These are phyloP conservation scores for Globisporangium spiculum DNA, from an alignment of 352 stramenopile genomes.

Conservation along the genomic window DNA sequence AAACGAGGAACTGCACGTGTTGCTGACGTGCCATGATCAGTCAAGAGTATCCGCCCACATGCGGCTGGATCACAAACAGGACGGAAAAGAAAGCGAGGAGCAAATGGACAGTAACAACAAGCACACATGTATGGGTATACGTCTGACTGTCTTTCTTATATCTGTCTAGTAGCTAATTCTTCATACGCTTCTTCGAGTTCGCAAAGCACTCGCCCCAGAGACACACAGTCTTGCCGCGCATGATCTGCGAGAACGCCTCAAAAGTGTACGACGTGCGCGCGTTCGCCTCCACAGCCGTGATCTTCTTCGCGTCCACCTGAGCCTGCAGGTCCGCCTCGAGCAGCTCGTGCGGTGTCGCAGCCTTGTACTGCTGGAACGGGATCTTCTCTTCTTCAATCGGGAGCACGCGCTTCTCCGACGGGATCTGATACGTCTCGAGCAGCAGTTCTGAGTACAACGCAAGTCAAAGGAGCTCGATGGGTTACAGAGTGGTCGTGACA, in stretches of 20 bases:
- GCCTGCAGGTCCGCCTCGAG: constrained; percentile 34
- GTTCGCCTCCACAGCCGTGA: constrained; percentile 55
- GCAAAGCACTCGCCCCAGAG: constrained; percentile 85
- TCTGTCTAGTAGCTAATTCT: constrained; percentile 43
- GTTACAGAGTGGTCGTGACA: background rate
- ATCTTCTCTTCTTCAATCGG: constrained; percentile 64
- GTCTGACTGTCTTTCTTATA: constrained; percentile 1
- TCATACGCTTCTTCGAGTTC: constrained; percentile 83
- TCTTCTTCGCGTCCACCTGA: constrained; percentile 47
- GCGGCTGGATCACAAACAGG: background rate
- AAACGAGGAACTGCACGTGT: background rate
- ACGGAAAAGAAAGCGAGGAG: background rate
- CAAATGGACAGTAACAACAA: background rate
- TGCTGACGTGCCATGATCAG: background rate
- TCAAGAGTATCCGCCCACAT: background rate
- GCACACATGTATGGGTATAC: background rate
- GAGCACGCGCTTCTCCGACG: constrained; percentile 81
- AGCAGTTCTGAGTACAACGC: constrained; percentile 36
- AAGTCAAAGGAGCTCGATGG: background rate
- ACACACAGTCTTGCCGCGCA: constrained; percentile 78
- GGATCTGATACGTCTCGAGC: constrained; percentile 78
- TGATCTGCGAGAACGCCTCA: constrained; percentile 73
- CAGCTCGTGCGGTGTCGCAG: constrained; percentile 34
- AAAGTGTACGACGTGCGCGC: constrained; percentile 58
- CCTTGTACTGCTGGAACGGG: constrained; percentile 75